phyloP scores from a whole-genome alignment of 345 rosid species.

The Lumnitzera racemosa region DNA sequence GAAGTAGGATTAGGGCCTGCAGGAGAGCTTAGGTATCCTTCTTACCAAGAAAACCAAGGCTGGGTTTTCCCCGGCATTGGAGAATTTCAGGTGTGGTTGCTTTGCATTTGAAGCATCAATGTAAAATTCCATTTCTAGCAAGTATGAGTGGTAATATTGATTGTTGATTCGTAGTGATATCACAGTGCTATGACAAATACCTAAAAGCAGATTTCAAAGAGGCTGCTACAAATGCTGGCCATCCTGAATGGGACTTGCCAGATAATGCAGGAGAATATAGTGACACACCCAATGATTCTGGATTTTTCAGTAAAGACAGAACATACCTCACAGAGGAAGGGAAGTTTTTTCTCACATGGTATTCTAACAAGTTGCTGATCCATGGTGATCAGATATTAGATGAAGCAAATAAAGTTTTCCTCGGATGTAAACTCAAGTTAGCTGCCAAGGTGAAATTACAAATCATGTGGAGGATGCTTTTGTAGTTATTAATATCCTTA shows the following conservation, averaged over 20 bases:
- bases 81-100: slow-evolving; percentile 58
- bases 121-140: not conserved
- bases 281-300: slow-evolving; percentile 49
- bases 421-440: slow-evolving; percentile 65
- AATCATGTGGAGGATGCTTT: not conserved
- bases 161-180: not conserved
- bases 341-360: slow-evolving; percentile 57
- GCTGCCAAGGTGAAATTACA: slow-evolving; percentile 58
- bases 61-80: slow-evolving; percentile 85
- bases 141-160: not conserved
- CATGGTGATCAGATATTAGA: slow-evolving; percentile 79
- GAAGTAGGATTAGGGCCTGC: slow-evolving; percentile 89
- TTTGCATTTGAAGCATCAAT: not conserved
- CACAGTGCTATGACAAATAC: slow-evolving; percentile 72
- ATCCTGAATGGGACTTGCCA: slow-evolving; percentile 76
- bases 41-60: slow-evolving; percentile 67
- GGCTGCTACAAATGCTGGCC: slow-evolving; percentile 52
- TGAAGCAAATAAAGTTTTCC: slow-evolving; percentile 65
- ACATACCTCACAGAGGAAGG: slow-evolving; percentile 57
- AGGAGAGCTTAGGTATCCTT: slow-evolving; percentile 87
- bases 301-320: slow-evolving; percentile 51
- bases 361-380: slow-evolving; percentile 53
- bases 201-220: slow-evolving; percentile 55
- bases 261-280: slow-evolving; percentile 66
- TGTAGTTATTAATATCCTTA: no score